These are phyloP conservation scores for Globisporangium solare DNA, from an alignment of 352 stramenopile species.

Conservation along the genomic window DNA sequence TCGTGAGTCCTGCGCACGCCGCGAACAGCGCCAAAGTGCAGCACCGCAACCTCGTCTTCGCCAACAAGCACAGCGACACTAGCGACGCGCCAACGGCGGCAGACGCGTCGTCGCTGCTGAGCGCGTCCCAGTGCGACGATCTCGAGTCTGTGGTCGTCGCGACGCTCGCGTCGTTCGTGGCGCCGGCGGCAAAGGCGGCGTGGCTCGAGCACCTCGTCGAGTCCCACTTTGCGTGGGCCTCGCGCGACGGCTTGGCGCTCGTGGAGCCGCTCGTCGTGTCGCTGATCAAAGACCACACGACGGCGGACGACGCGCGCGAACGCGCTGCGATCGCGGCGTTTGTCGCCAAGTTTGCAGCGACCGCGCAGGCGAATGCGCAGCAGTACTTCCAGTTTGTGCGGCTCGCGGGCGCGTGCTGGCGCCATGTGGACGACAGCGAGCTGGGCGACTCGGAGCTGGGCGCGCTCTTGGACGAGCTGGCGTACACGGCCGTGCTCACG, in stretches of 20 bases:
- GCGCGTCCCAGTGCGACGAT: constrained; percentile 9
- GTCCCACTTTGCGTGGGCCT: constrained; percentile 13
- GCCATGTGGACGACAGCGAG: constrained; percentile 1
- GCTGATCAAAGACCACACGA: constrained; percentile 14
- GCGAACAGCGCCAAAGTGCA: constrained; percentile 13
- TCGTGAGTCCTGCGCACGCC: constrained; percentile 2
- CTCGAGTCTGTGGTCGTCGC: constrained; percentile 17
- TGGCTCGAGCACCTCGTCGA: constrained; percentile 12
- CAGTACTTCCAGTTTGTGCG: constrained; percentile 20
- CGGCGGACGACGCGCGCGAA: neutral
- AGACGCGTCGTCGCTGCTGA: too few relatives aligned
- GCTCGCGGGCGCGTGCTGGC: constrained; percentile 17
- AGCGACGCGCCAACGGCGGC: neutral
- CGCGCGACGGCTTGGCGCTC: constrained; percentile 10
- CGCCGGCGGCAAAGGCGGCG: constrained; percentile 2
- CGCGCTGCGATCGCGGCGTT: constrained; percentile 10
- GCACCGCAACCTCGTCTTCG: constrained; percentile 36
- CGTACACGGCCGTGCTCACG: constrained; percentile 23
- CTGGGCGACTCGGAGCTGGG: too few relatives aligned
- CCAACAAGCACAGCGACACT: constrained; percentile 26
- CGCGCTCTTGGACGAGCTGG: constrained; percentile 22
- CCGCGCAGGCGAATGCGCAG: constrained; percentile 13
- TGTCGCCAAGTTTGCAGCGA: constrained; percentile 16
- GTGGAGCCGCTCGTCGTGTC: constrained; percentile 19
- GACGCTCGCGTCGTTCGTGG: constrained; percentile 13